Conservation (phyloP, 1,139 yeast genomes). For the Yamadazyma aaseri region DNA sequence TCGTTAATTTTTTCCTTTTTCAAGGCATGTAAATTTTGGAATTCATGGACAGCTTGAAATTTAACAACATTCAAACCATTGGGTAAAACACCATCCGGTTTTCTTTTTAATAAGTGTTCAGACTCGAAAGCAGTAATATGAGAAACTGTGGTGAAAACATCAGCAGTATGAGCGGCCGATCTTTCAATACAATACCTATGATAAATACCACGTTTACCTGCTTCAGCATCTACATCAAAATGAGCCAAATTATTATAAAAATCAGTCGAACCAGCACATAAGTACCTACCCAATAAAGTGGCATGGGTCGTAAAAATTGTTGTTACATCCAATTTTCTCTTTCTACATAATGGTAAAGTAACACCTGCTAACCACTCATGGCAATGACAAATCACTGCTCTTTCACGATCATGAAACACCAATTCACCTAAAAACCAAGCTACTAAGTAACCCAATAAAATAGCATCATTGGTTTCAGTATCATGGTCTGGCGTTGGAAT, state of each 20-base stretch:
- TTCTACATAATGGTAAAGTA: slow-evolving; percentile 88
- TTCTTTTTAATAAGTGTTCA: slow-evolving; percentile 88
- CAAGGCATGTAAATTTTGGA: slow-evolving; percentile 91
- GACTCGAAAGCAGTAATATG: slow-evolving; percentile 95
- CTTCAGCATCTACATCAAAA: slow-evolving; percentile 96
- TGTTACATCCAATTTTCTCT: slow-evolving; percentile 88
- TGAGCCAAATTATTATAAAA: slow-evolving; percentile 87
- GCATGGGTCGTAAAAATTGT: slow-evolving; percentile 98
- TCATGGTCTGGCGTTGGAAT: slow-evolving; percentile 93
- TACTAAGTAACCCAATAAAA: slow-evolving; percentile 85
- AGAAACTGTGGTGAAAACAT: slow-evolving; percentile 95
- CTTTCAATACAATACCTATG: slow-evolving; percentile 97
- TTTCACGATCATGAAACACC: slow-evolving; percentile 73
- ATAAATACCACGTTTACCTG: slow-evolving; percentile 95
- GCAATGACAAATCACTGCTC: slow-evolving; percentile 91
- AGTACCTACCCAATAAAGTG: slow-evolving; percentile 87
- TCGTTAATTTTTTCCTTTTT: slow-evolving; percentile 92
- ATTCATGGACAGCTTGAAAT: slow-evolving; percentile 96
- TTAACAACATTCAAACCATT: slow-evolving; percentile 95
- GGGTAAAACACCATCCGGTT: slow-evolving; percentile 97
- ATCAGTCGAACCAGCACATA: slow-evolving; percentile 95
- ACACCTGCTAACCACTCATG: slow-evolving; percentile 99
- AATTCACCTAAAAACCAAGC: slow-evolving; percentile 98
- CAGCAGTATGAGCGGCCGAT: slow-evolving; percentile 94
- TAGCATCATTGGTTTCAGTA: slow-evolving; percentile 86